Conservation (phyloP, 2,329 filamentous ascomycete genomes). For the Neonectria punicea region DNA sequence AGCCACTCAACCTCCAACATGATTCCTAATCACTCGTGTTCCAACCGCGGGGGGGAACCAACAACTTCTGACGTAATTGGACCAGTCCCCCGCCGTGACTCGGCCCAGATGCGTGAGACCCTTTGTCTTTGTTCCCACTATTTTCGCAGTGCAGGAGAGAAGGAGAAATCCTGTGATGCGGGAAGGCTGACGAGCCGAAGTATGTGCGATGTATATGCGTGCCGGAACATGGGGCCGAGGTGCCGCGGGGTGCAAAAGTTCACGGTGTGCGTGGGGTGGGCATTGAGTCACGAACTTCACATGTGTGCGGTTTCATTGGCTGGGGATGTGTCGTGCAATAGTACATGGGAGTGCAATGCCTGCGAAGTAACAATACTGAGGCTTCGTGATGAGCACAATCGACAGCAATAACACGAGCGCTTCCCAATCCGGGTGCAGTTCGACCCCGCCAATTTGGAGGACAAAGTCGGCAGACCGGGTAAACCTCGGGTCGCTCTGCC, state of each 20-base stretch:
- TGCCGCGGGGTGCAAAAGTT: neutral
- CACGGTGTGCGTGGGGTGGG: conserved; percentile 2
- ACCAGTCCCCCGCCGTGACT: conserved; percentile 5
- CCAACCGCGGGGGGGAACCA: conserved; percentile 4
- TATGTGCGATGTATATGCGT: neutral
- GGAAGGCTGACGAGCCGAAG: neutral
- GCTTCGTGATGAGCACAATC: neutral
- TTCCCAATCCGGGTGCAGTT: neutral
- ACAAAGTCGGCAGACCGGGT: neutral
- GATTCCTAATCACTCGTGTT: neutral
- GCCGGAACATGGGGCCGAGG: conserved; percentile 2
- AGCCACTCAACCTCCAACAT: neutral
- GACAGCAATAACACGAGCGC: neutral
- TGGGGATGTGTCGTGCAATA: neutral
- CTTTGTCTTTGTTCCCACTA: neutral
- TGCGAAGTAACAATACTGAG: neutral
- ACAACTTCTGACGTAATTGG: conserved; percentile 12
- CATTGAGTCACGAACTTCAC: conserved; percentile 3
- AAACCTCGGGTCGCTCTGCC: neutral
- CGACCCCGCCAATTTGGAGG: neutral
- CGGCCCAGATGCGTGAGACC: conserved; percentile 5
- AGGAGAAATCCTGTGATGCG: neutral
- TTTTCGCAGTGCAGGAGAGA: neutral
- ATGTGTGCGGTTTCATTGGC: neutral
- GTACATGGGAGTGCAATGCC: neutral